Evolutionary conservation across 768 basidiomycete genomes (phyloP), one percentile per base, ranked within the genome.

Genomic region (Lepiota brunneoincarnata): DNA sequence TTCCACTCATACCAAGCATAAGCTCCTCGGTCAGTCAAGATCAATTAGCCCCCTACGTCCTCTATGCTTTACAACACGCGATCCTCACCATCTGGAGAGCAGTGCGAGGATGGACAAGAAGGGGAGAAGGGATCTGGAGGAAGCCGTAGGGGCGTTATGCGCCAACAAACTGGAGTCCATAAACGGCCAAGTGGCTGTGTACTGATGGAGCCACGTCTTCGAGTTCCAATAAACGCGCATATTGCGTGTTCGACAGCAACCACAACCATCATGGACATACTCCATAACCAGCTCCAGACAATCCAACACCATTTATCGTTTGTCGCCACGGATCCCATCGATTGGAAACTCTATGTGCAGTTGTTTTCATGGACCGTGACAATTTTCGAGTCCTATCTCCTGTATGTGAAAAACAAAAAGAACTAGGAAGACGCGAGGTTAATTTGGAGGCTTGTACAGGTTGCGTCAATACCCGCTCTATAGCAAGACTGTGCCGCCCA

Each of bases 391-490:
- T 84, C 85, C 1, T 95, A 91, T 67, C 79, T 98, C 36, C 65
- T 91, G 93, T 96, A 62, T 60, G 91, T 78, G 3, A 10, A 2
- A 2, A 9, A 6, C 3, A 31, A 31, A 9, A 31, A 31, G 11
- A 31, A 31, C 6, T 3, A 31, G 11, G 7, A 31, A 28, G 26
- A 31, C 7, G 31, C 6, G 3, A 9, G 4, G 24, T 39, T 48
- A 9, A 47, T 34, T 50, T 41, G 52, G 48, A 57, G 24, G 31
- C 20, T n/a, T n/a, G n/a, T n/a, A 81, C 79, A 69, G 79, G 48
- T 66, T 87, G 40, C 86, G 93, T 6, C 95, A 98, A 69, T 89
- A 91, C 62, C 91, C 91, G 2, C 75, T 91, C 42, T 95, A 93
- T 66, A 85, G 83, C 6, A 92, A 86, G 63, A 79, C 75, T 0